Evolutionary conservation across 1,284 basidiomycete genomes (phyloP), one percentile per base, ranked within the genome.

Genomic region (Puccinia polysora): DNA sequence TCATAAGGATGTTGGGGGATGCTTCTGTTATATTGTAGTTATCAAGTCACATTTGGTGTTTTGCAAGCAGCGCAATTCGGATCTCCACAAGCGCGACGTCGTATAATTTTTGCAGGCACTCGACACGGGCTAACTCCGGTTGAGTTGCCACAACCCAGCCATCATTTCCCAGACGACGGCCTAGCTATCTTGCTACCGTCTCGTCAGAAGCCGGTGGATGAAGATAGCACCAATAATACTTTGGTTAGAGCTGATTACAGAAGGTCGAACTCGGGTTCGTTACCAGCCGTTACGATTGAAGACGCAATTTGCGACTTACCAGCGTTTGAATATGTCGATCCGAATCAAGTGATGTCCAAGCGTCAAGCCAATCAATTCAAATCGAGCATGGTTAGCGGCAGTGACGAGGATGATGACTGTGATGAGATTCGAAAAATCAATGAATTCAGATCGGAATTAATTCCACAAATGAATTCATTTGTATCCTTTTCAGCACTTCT

Each of bases 1-100:
- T 15, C 45, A n/a, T n/a, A n/a, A n/a, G n/a, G n/a, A n/a, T n/a
- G n/a, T n/a, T n/a, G n/a, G n/a, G n/a, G n/a, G n/a, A n/a, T n/a
- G n/a, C n/a, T n/a, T n/a, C n/a, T n/a, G n/a, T n/a, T n/a, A n/a
- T n/a, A n/a, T 7, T 12, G 28, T 28, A 68, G 65, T 50, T 68
- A 68, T 50, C 65, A 68, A 68, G 43, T 59, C 25, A 5, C n/a
- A 23, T 58, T 68, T 55, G 65, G 53, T 45, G 65, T 68, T 1
- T 36, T 68, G 28, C 65, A 68, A 49, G 65, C 65, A 5, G 65
- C 65, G 2, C 65, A 68, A 30, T 68, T 28, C 28, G 65, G 65
- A 32, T 30, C 65, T 23, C 65, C 65, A 4, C 65, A 68, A 50
- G 55, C 53, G n/a, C 53, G 65, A 30, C 38, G 65, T 6, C 36